Conservation (phyloP, 2,329 filamentous ascomycete genomes). For the Sporothrix luriei region DNA sequence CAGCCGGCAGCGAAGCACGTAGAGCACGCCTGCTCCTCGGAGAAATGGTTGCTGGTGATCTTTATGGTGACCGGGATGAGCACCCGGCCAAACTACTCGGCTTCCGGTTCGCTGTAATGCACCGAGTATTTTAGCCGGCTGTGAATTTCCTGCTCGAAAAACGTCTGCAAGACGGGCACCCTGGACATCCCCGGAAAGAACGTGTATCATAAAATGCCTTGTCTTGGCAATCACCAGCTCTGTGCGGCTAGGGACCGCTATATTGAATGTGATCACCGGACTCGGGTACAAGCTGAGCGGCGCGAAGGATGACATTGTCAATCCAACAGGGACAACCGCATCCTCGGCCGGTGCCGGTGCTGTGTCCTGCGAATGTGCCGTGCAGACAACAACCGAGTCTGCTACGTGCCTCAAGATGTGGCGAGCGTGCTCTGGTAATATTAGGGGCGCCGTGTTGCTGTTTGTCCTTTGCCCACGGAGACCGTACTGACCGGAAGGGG, state of each 20-base stretch:
- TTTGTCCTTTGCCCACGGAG: background rate
- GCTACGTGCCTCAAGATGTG: conserved; percentile 57
- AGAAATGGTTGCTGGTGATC: conserved; percentile 42
- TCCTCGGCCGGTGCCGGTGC: conserved; percentile 24
- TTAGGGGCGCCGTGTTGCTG: conserved; percentile 32
- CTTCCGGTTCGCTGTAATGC: conserved; percentile 44
- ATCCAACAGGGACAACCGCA: conserved; percentile 47
- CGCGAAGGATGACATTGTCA: conserved; percentile 64
- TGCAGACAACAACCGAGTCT: conserved; percentile 46
- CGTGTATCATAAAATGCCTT: conserved; percentile 57
- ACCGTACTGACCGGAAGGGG: background rate
- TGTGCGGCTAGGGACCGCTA: conserved; percentile 59
- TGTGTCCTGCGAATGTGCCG: conserved; percentile 38
- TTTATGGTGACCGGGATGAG: conserved; percentile 41
- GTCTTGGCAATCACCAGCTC: conserved; percentile 54
- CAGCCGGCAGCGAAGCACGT: conserved; percentile 46
- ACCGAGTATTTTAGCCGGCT: conserved; percentile 30
- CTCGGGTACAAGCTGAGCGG: conserved; percentile 56
- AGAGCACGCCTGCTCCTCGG: conserved; percentile 56
- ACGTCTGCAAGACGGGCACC: conserved; percentile 57
- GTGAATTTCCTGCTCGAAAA: conserved; percentile 55
- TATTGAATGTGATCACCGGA: conserved; percentile 60
- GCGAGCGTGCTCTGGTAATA: conserved; percentile 53
- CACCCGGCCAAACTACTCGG: conserved; percentile 33
- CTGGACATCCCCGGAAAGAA: conserved; percentile 51